Conservation (phyloP, 2,329 filamentous ascomycete species). For the Curvularia sp. region DNA sequence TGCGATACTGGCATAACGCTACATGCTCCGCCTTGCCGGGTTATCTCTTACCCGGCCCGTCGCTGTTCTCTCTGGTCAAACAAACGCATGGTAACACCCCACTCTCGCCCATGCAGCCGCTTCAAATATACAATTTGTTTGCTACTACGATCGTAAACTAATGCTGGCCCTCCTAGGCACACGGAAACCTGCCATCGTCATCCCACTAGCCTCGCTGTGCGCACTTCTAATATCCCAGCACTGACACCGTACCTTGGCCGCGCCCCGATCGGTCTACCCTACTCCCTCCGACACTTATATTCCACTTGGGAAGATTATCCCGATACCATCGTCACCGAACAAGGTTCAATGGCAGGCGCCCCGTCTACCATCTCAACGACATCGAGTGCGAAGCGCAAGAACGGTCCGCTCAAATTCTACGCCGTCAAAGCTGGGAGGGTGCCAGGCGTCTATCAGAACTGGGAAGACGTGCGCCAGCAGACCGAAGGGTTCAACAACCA, state of each 20-base stretch:
- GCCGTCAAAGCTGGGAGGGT: constrained; percentile 66
- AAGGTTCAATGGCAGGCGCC: constrained; percentile 28
- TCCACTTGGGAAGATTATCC: constrained; percentile 12
- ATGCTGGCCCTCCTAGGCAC: neutral
- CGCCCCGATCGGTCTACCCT: neutral
- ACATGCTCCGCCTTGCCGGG: constrained; percentile 20
- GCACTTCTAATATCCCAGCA: neutral
- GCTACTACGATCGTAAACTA: neutral
- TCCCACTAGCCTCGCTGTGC: neutral
- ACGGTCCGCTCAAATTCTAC: constrained; percentile 65
- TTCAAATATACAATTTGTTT: neutral
- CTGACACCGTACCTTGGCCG: neutral
- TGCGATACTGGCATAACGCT: constrained; percentile 2
- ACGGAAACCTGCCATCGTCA: neutral
- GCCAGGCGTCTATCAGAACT: constrained; percentile 69
- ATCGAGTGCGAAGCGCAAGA: constrained; percentile 62
- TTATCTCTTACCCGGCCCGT: constrained; percentile 13
- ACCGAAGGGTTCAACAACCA: constrained; percentile 63
- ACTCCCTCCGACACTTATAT: constrained; percentile 3
- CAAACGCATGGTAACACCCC: constrained; percentile 19
- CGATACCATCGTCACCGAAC: constrained; percentile 4
- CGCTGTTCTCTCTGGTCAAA: constrained; percentile 2
- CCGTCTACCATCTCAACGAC: constrained; percentile 38
- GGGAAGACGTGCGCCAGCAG: constrained; percentile 68
- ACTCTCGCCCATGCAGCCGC: neutral